Percentiles rank a stretch among this genome's conserved stretches.
These are phyloP conservation scores for Boletus rufocinnamomeus DNA, from an alignment of 768 basidiomycete genomes.

Conservation along the genomic window DNA sequence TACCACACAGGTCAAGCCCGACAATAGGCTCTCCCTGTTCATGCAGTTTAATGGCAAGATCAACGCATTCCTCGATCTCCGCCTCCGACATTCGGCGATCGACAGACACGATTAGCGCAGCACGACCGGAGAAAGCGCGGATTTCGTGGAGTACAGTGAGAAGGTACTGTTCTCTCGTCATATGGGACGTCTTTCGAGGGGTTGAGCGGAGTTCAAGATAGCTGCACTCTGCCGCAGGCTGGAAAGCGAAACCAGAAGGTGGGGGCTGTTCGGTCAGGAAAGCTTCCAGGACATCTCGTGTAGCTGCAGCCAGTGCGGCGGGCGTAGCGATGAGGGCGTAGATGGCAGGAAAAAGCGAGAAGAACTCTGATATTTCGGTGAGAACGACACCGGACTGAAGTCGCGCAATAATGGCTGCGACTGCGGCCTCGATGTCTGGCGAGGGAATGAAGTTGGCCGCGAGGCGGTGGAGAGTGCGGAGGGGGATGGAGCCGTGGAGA, in stretches of 20 bases:
- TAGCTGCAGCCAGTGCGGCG: constrained; percentile 50
- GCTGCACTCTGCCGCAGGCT: constrained; percentile 51
- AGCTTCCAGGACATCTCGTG: constrained; percentile 61
- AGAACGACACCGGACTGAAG: constrained; percentile 46
- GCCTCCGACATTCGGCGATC: constrained; percentile 65
- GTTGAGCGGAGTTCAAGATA: constrained; percentile 88
- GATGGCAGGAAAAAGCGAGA: constrained; percentile 73
- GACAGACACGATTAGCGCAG: constrained; percentile 71
- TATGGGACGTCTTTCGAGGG: constrained; percentile 57
- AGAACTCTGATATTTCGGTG: constrained; percentile 68
- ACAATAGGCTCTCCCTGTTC: constrained; percentile 62
- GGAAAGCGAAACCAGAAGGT: constrained; percentile 33
- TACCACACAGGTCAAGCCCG: constrained; percentile 80
- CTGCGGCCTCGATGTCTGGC: constrained; percentile 31
- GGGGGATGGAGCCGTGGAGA: constrained; percentile 81
- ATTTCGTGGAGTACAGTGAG: constrained; percentile 65
- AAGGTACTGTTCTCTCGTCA: constrained; percentile 65
- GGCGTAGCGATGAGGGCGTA: constrained; percentile 74
- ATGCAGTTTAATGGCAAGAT: constrained; percentile 56
- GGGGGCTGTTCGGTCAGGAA: constrained; percentile 48
- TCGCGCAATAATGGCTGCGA: constrained; percentile 46
- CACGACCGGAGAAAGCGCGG: constrained; percentile 54
- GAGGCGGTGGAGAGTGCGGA: constrained; percentile 61
- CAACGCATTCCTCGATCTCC: constrained; percentile 56
- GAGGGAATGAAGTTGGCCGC: constrained; percentile 43